Conservation (phyloP, 2,329 filamentous ascomycete species). For the Fusarium nematophilum region DNA sequence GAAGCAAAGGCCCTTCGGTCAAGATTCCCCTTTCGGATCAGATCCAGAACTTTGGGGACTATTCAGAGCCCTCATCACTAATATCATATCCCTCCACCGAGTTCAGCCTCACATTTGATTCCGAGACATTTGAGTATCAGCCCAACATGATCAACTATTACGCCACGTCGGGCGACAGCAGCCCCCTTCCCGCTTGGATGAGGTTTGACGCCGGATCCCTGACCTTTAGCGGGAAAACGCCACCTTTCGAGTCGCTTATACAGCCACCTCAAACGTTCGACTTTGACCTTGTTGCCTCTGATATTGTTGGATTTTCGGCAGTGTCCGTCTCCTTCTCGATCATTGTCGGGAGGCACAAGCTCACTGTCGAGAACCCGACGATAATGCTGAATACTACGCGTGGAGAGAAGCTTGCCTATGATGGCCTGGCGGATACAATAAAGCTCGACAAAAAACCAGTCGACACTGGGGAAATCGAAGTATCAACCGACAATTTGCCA, state of each 20-base stretch:
- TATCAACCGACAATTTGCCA: slow-evolving; percentile 66
- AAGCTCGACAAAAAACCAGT: slow-evolving; percentile 68
- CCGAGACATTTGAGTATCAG: slow-evolving; percentile 71
- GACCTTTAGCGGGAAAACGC: slow-evolving; percentile 77
- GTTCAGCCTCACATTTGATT: slow-evolving; percentile 66
- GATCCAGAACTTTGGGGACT: slow-evolving; percentile 67
- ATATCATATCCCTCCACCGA: slow-evolving; percentile 63
- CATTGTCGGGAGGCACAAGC: slow-evolving; percentile 75
- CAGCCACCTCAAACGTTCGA: slow-evolving; percentile 78
- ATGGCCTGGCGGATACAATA: slow-evolving; percentile 62
- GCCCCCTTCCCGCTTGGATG: slow-evolving; percentile 88
- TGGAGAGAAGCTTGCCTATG: slow-evolving; percentile 64
- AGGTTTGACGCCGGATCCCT: slow-evolving; percentile 74
- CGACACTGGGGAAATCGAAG: slow-evolving; percentile 61
- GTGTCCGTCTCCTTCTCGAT: slow-evolving; percentile 75
- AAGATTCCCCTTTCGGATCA: slow-evolving; percentile 68
- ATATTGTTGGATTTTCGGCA: slow-evolving; percentile 81
- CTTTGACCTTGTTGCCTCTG: slow-evolving; percentile 80
- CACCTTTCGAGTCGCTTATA: slow-evolving; percentile 70
- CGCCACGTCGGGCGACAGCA: slow-evolving; percentile 79
- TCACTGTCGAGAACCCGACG: slow-evolving; percentile 70
- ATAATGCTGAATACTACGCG: slow-evolving; percentile 68
- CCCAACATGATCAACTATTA: slow-evolving; percentile 74
- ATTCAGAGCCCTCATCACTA: slow-evolving; percentile 70
- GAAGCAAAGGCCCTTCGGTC: slow-evolving; percentile 64